Evolutionary conservation across 2,329 filamentous ascomycete species (phyloP).

Genomic region (Aspergillus felis): DNA sequence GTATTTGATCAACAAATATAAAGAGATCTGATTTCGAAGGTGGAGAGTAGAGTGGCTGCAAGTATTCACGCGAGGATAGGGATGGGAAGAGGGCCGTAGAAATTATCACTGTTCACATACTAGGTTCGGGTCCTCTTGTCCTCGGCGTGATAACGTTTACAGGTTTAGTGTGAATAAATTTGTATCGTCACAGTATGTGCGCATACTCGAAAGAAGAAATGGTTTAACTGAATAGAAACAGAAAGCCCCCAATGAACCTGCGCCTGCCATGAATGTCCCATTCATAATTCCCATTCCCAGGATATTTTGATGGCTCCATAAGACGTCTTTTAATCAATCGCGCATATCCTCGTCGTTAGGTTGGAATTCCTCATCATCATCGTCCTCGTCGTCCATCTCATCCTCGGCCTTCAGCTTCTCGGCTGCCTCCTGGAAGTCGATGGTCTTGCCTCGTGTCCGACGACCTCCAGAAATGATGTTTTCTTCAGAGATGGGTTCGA

Average conservation of each 20-base stretch:
- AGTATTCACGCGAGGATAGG: neutral
- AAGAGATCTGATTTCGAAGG: neutral
- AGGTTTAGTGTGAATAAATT: neutral
- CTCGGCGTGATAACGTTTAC: neutral
- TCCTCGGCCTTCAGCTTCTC: constrained; percentile 70
- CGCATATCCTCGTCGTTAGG: constrained; percentile 34
- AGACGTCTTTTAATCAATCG: constrained; percentile 27
- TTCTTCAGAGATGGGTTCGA: constrained; percentile 84
- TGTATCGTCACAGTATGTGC: neutral
- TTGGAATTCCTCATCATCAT: constrained; percentile 41
- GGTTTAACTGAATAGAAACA: neutral
- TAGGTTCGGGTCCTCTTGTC: neutral
- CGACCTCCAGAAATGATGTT: constrained; percentile 79
- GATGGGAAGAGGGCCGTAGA: neutral
- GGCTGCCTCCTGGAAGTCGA: constrained; percentile 90
- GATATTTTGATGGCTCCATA: constrained; percentile 10
- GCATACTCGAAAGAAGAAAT: neutral
- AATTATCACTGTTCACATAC: neutral
- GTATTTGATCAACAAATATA: neutral
- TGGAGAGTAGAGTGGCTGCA: neutral
- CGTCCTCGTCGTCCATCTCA: constrained; percentile 56
- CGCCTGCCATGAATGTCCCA: constrained; percentile 16
- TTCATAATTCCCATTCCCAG: constrained; percentile 10
- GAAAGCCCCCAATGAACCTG: constrained; percentile 15
- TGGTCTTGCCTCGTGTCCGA: constrained; percentile 86